Conservation (phyloP, 2,329 filamentous ascomycete species). For the Cladophialophora bantiana region DNA sequence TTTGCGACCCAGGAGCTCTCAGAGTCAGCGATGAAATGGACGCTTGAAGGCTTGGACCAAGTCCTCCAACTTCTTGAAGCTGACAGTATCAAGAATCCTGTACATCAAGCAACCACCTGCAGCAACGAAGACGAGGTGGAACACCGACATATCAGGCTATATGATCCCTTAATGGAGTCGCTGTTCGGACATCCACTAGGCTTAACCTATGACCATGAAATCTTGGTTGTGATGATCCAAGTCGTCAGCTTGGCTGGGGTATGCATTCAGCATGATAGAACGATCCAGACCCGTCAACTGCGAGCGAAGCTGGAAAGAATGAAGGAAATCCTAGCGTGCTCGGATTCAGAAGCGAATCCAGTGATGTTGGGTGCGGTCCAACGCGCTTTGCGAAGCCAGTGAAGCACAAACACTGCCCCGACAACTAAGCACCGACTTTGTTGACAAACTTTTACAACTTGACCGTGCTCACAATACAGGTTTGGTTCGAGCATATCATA, state of each 20-base stretch:
- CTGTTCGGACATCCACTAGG: slow-evolving; percentile 58
- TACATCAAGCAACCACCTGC: neutral
- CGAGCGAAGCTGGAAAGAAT: slow-evolving; percentile 42
- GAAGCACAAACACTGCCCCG: slow-evolving; percentile 29
- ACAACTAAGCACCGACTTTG: neutral
- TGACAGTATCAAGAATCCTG: neutral
- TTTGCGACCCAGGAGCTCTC: slow-evolving; percentile 18
- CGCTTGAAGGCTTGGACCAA: slow-evolving; percentile 55
- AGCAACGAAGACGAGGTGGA: neutral
- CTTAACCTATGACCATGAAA: slow-evolving; percentile 72
- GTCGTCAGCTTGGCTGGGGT: slow-evolving; percentile 49
- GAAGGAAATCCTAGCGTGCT: slow-evolving; percentile 36
- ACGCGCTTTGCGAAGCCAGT: slow-evolving; percentile 40
- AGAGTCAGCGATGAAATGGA: slow-evolving; percentile 54
- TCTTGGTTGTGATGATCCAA: slow-evolving; percentile 61
- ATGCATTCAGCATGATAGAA: slow-evolving; percentile 40
- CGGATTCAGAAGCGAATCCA: slow-evolving; percentile 21
- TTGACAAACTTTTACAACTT: neutral
- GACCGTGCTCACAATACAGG: neutral
- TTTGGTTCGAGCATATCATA: neutral
- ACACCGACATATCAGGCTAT: slow-evolving; percentile 53
- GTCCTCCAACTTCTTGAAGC: slow-evolving; percentile 12
- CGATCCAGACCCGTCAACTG: neutral
- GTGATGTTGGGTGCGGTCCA: slow-evolving; percentile 37
- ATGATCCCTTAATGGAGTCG: slow-evolving; percentile 55